Percentiles rank a stretch among this genome's conserved stretches.
Conservation (phyloP, 192 early-diverging fungal species). For the Coemansia sp. region DNA sequence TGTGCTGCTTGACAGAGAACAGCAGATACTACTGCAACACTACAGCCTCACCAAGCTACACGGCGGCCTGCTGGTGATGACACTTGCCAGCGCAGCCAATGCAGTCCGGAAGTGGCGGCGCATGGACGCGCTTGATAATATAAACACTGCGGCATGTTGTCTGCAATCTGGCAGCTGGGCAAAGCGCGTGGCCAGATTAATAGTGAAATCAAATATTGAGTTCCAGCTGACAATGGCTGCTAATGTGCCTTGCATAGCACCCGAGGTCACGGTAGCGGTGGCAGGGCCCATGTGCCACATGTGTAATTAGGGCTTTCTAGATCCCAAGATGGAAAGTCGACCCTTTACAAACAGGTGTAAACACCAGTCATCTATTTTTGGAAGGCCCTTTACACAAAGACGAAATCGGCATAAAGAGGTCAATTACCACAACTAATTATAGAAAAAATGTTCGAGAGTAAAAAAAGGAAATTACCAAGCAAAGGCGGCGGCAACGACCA, state of each 20-base stretch:
- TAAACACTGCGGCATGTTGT: not conserved
- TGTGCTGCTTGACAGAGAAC: not conserved
- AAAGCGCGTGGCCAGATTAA: not conserved
- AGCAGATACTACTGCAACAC: conserved; percentile 1
- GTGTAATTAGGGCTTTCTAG: not conserved
- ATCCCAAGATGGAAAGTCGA: not conserved
- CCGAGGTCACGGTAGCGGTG: not conserved
- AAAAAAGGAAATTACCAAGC: conserved; percentile 3
- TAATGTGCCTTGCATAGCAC: not conserved
- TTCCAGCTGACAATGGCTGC: not conserved
- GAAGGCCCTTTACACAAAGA: not conserved
- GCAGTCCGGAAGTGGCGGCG: not conserved
- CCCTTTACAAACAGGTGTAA: not conserved
- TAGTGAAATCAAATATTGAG: not conserved
- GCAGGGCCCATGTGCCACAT: not conserved
- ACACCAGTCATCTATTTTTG: not conserved
- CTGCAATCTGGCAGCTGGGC: not conserved
- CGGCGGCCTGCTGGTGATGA: not conserved
- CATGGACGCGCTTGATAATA: not conserved
- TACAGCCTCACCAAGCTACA: not conserved
- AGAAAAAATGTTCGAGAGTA: conserved; percentile 6
- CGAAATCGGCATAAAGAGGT: not conserved
- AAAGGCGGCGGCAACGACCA: conserved; percentile 27
- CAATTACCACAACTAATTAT: not conserved
- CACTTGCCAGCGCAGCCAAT: no score